Evolutionary conservation across 1,139 yeast species (phyloP), one percentile per base, ranked within the genome.

Genomic region (Arxiozyma bovina): DNA sequence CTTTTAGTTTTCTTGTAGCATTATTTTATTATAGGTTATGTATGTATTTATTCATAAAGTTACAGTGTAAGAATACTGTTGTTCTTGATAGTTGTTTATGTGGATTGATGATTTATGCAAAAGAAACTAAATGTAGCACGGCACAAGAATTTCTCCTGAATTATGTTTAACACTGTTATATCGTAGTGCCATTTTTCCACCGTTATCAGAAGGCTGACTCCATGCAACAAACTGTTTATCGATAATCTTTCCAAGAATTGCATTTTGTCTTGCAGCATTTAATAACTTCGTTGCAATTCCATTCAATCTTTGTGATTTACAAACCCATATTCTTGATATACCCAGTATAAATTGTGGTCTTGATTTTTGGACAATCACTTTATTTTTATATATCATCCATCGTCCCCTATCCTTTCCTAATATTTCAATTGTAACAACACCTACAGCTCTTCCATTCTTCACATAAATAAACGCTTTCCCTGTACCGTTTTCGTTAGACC

Each of bases 181-280:
- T 45, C 57, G 58, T n/a, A 58, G 57, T 3, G 71, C 71, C 40
- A 67, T 53, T 51, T 62, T 65, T 1, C 67, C 69, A 11, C 71
- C 71, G 55, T 66, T 65, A 34, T 68, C 69, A 22, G 70, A 64
- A 7, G 71, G 71, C 50, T 68, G 71, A 43, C 70, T 65, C 71
- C 71, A 68, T 2, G 71, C 70, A 42, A 67, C 45, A 38, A 59
- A 60, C 54, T 58, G 53, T 55, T 61, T 65, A 9, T 61, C 60
- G 5, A 65, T 50, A 11, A 45, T 40, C 42, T 53, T 54, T 1
- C 63, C 67, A 22, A 52, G 53, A 4, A 64, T 54, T 0, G 65
- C 58, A 52, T 65, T 57, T 17, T 50, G 53, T 49, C 70, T 60
- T 12, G 70, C 70, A 12, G 63, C 58, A 23, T 67, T 68, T 8